Conservation (phyloP, 495 filamentous ascomycete genomes). For the Extremus antarcticus region DNA sequence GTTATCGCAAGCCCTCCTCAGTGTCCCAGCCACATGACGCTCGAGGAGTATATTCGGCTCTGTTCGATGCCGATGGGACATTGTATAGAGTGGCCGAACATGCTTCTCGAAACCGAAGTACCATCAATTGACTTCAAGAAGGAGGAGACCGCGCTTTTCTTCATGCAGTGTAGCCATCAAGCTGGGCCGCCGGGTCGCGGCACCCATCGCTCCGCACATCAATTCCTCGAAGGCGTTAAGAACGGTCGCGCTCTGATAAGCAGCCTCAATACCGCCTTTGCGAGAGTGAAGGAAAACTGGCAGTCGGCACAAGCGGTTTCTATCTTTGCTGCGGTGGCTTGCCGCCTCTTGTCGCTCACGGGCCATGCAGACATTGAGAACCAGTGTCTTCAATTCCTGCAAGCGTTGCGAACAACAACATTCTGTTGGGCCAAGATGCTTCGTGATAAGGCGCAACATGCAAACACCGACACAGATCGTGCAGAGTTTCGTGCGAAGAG, state of each 20-base stretch:
- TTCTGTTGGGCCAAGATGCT: constrained; percentile 12
- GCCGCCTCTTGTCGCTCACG: constrained; percentile 11
- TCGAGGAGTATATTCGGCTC: constrained; percentile 22
- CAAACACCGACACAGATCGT: constrained; percentile 1
- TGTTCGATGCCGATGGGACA: constrained; percentile 16
- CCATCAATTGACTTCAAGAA: constrained; percentile 18
- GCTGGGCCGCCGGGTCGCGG: constrained; percentile 4
- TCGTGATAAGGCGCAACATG: background rate
- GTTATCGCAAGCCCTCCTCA: constrained; percentile 19
- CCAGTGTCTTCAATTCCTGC: constrained; percentile 6
- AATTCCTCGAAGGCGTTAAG: background rate
- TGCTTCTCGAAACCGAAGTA: constrained; percentile 14
- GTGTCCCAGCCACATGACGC: constrained; percentile 16
- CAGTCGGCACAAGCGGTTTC: constrained; percentile 13
- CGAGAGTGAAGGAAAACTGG: constrained; percentile 19
- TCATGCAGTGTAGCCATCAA: constrained; percentile 20
- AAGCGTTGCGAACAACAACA: background rate
- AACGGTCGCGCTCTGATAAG: background rate
- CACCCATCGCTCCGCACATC: background rate
- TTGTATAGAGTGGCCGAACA: constrained; percentile 22
- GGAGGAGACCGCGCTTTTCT: constrained; percentile 14
- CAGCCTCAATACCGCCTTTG: constrained; percentile 2
- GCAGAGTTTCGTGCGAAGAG: constrained; percentile 10
- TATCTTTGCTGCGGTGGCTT: constrained; percentile 8
- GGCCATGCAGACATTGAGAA: background rate